Conservation (phyloP, 225 moss, liverwort and hornwort genomes). For the Pseudoscleropodium purum region DNA sequence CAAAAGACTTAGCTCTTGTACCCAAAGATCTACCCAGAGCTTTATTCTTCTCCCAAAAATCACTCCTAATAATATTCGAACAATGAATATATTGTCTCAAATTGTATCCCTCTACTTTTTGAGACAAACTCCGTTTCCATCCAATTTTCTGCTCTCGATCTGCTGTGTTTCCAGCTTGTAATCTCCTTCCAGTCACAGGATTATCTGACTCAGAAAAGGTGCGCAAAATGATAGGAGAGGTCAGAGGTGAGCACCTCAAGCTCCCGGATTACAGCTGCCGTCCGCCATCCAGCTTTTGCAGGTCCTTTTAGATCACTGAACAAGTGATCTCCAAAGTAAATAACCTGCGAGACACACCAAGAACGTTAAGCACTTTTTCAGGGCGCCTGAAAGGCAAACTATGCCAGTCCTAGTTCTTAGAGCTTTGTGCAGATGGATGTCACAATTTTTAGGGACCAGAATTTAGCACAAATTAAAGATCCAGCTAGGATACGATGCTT, state of each 20-base stretch:
- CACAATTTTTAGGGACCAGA: neutral
- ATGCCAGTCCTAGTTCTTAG: too few species aligned
- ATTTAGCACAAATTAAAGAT: neutral
- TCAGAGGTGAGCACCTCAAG: slow-evolving; percentile 49
- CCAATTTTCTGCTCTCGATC: neutral
- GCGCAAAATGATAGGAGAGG: neutral
- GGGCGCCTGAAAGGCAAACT: neutral
- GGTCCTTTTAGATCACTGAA: slow-evolving; percentile 94
- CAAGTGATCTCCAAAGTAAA: slow-evolving; percentile 94
- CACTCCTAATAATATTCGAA: too few species aligned
- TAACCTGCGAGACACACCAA: slow-evolving; percentile 37
- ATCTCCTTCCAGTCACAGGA: neutral
- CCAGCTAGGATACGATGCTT: neutral
- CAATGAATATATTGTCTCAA: neutral
- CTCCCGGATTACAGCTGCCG: slow-evolving; percentile 88
- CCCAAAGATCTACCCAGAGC: neutral
- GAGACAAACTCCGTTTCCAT: neutral
- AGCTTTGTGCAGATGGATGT: neutral
- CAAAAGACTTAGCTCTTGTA: neutral
- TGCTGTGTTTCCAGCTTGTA: neutral
- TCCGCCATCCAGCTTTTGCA: slow-evolving; percentile 96
- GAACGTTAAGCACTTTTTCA: neutral
- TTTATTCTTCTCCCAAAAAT: neutral
- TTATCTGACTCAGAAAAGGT: neutral
- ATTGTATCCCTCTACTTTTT: neutral